phyloP scores from a whole-genome alignment of 2,329 filamentous ascomycete genomes.

The Ophiocordyceps australis region DNA sequence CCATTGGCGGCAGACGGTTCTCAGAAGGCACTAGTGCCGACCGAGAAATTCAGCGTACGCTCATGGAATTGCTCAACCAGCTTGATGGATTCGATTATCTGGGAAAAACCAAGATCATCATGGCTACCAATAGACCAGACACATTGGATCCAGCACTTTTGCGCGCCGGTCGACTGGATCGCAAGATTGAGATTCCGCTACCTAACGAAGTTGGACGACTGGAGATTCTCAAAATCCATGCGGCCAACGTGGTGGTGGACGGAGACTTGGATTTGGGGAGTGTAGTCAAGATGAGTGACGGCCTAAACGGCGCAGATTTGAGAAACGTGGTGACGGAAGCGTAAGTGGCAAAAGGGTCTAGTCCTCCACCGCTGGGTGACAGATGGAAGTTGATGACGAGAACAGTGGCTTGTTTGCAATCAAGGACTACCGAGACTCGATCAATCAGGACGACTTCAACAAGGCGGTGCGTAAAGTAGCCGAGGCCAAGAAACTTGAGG shows the following conservation, averaged over 20 bases:
- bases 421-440: slow-evolving; percentile 90
- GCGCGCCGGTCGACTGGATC: slow-evolving; percentile 80
- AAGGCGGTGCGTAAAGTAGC: slow-evolving; percentile 96
- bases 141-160: slow-evolving; percentile 87
- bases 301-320: slow-evolving; percentile 91
- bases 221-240: slow-evolving; percentile 97
- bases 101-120: slow-evolving; percentile 99
- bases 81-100: slow-evolving; percentile 98
- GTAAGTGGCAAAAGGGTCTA: slow-evolving; percentile 35
- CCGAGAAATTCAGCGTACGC: slow-evolving; percentile 90
- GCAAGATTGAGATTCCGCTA: slow-evolving; percentile 94
- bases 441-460: slow-evolving; percentile 99
- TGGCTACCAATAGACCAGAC: slow-evolving; percentile 96
- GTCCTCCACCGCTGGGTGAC: neutral
- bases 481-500: slow-evolving; percentile 95
- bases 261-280: slow-evolving; percentile 98
- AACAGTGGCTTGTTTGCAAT: slow-evolving; percentile 83
- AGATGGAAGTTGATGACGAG: slow-evolving; percentile 1
- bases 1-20: slow-evolving; percentile 90
- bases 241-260: slow-evolving; percentile 68
- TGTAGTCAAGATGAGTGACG: slow-evolving; percentile 99
- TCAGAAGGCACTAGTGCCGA: slow-evolving; percentile 95
- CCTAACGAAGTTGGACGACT: slow-evolving; percentile 92
- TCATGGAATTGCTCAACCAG: slow-evolving; percentile 98
- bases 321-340: slow-evolving; percentile 97